phyloP scores from a whole-genome alignment of 2,329 filamentous ascomycete genomes.

The Venturia effusa region DNA sequence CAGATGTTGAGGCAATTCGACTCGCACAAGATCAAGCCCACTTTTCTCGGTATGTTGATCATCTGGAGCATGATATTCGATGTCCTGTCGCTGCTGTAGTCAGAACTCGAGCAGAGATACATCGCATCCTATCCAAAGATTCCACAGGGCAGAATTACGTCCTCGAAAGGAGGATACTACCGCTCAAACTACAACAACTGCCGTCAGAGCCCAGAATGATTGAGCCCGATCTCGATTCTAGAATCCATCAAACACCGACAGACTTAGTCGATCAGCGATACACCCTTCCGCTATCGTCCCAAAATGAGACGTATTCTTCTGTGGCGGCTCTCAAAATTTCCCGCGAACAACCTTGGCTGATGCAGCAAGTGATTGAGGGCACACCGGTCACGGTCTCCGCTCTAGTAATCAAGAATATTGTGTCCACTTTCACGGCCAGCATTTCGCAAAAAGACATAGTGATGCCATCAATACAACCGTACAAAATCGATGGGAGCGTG shows the following conservation, averaged over 20 bases:
- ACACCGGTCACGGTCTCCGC: background rate
- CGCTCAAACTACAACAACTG: background rate
- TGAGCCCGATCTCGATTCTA: background rate
- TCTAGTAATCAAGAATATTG: background rate
- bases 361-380: background rate
- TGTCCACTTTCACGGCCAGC: background rate
- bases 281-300: background rate
- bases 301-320: background rate
- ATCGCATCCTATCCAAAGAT: background rate
- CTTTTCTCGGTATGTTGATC: background rate
- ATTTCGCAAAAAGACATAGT: background rate
- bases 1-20: background rate
- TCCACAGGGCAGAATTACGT: background rate
- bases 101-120: constrained; percentile 1
- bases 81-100: background rate
- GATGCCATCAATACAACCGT: background rate
- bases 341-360: constrained; percentile 2
- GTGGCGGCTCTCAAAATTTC: constrained; percentile 1
- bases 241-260: background rate
- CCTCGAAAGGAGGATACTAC: background rate
- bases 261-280: background rate
- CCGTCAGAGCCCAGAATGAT: background rate
- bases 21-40: background rate
- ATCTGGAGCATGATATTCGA: background rate
- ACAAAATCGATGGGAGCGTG: background rate